Evolutionary conservation across 768 basidiomycete genomes (phyloP), one percentile per base, ranked within the genome.

Genomic region (Lactifluus hygrophoroides): DNA sequence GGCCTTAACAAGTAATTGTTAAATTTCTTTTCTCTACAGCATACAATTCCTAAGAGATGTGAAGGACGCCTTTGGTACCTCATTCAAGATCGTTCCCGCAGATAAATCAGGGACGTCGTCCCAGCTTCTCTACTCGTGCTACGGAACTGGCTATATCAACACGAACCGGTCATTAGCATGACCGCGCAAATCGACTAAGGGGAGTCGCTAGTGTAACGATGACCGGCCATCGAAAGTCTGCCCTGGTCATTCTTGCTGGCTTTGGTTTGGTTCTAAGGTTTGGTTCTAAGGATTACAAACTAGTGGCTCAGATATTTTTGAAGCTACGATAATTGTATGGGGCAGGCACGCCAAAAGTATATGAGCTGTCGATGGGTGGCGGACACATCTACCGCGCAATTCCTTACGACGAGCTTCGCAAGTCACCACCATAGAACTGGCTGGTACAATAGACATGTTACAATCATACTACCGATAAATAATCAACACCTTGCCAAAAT

Each of bases 111-210:
- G 75, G 32, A 32, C 32, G 19, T 73, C 78, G 13, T 79, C 76
- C 37, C 71, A 91, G 60, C 79, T 90, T 14, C 56, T 91, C 47
- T 86, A 93, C 70, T 91, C 91, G 6, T 97, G 95, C 69, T 90
- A 94, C 62, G 95, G 95, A 11, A 83, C 85, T 23, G 95, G 96
- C 45, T 94, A 94, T 69, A 75, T 90, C 61, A 99, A 98, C 69
- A 83, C 86, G 56, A 93, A 91, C 70, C 78, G 88, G 65, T 79
- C 86, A 27, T 71, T 93, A 57, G 85, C 84, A 21, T 90, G 73
- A 64, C n/a, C 30, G 16, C 17, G 10, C 13, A 10, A 38, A 35
- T 17, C n/a, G 17, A 38, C 27, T 19, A 6, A 9, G 40, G 38
- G 8, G 32, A 32, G 10, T 21, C 14, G 16, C 34, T 2, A 14